These are phyloP conservation scores for Xylaria acuta DNA, from an alignment of 495 filamentous ascomycete genomes.

Conservation along the genomic window DNA sequence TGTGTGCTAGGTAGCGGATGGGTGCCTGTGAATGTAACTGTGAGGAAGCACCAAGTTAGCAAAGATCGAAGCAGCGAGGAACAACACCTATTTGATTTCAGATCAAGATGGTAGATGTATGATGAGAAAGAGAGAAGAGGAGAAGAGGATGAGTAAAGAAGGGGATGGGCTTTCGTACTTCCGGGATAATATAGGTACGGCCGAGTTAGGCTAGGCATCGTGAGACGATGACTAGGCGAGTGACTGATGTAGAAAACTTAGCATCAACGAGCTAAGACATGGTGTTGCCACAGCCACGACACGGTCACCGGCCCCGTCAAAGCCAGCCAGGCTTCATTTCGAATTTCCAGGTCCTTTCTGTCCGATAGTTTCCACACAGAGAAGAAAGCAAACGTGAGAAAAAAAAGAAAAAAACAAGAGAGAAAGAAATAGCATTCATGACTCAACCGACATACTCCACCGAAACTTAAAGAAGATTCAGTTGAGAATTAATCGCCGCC, in stretches of 20 bases:
- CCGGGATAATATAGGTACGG: background rate
- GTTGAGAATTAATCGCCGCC: background rate
- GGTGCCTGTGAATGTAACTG: background rate
- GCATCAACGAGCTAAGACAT: conserved; percentile 10
- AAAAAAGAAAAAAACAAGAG: background rate
- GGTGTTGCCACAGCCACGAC: background rate
- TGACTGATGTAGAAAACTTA: background rate
- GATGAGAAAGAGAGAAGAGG: background rate
- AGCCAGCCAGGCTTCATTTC: background rate
- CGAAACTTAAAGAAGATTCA: conserved; percentile 3
- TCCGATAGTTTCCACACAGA: background rate
- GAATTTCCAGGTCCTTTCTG: background rate
- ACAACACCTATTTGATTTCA: background rate
- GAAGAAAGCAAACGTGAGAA: background rate
- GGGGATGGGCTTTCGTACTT: background rate
- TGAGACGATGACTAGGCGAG: background rate
- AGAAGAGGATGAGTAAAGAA: background rate
- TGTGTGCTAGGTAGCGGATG: background rate
- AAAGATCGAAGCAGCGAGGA: background rate
- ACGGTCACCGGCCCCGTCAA: background rate
- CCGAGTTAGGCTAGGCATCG: background rate
- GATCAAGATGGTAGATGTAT: background rate
- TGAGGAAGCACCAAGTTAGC: background rate
- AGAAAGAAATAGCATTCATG: background rate
- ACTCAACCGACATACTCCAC: conserved; percentile 5